Evolutionary conservation across 441 rosid genomes (phyloP).

Genomic region (Croton setiger): DNA sequence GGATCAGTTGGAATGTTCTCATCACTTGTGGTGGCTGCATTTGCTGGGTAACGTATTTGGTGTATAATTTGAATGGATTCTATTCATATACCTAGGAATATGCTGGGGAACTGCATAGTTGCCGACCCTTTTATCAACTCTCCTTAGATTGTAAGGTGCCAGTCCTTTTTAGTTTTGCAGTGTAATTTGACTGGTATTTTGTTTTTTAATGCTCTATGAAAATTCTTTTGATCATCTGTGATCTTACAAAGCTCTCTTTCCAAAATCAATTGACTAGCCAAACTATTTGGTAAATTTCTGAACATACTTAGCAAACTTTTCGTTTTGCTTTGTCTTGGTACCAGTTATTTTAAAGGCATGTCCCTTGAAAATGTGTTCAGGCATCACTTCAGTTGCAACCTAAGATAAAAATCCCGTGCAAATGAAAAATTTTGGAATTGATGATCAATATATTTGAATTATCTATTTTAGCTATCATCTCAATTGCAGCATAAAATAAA

Average conservation of each 20-base stretch:
- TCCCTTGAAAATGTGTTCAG: not conserved
- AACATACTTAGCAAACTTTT: not conserved
- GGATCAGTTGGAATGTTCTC: constrained; percentile 95
- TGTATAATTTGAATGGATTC: not conserved
- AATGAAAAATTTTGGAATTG: not conserved
- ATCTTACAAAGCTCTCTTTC: too few relatives aligned
- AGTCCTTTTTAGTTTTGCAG: not conserved
- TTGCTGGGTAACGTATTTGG: constrained; percentile 62
- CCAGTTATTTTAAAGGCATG: not conserved
- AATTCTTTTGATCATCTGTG: not conserved
- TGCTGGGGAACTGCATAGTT: not conserved
- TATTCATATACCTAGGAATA: not conserved
- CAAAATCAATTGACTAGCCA: not conserved
- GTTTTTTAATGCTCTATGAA: not conserved
- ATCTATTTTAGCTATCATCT: not conserved
- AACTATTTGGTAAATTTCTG: not conserved
- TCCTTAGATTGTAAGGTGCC: not conserved
- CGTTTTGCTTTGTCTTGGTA: not conserved
- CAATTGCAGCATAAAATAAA: not conserved
- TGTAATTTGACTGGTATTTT: not conserved
- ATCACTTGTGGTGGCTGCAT: constrained; percentile 88
- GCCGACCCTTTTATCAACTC: not conserved
- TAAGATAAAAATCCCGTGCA: too few relatives aligned
- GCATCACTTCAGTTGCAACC: too few relatives aligned
- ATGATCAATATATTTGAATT: not conserved